Percentiles rank a stretch among this genome's conserved stretches.
These are phyloP conservation scores for Phaeotremella fagi DNA, from an alignment of 768 basidiomycete species.

Conservation along the genomic window DNA sequence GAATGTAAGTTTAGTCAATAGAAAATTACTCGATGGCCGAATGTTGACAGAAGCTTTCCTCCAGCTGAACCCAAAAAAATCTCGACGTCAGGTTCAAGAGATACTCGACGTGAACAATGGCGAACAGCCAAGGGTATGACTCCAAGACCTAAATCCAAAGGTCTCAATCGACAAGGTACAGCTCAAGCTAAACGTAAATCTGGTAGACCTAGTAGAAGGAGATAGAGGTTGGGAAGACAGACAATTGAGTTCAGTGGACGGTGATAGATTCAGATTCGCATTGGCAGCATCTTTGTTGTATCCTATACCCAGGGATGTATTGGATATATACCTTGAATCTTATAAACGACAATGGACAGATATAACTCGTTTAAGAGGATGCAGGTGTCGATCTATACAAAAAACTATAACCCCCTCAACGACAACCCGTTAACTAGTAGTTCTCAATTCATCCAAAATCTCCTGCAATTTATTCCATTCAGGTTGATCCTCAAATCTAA, in stretches of 20 bases:
- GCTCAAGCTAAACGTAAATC: conserved; percentile 24
- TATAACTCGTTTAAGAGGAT: too few species aligned
- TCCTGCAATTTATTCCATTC: conserved; percentile 70
- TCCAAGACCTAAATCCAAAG: conserved; percentile 28
- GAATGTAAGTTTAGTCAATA: conserved; percentile 2
- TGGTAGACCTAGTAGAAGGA: conserved; percentile 28
- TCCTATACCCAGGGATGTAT: too few species aligned
- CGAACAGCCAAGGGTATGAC: conserved; percentile 65
- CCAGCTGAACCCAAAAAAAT: conserved; percentile 50
- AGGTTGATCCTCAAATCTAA: conserved; percentile 75
- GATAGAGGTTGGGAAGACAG: conserved; percentile 11
- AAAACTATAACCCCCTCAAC: too few species aligned
- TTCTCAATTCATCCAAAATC: conserved; percentile 62
- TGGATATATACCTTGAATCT: not conserved
- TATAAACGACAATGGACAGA: too few species aligned
- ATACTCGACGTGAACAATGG: conserved; percentile 76
- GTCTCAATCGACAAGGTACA: conserved; percentile 30
- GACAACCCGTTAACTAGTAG: conserved; percentile 1
- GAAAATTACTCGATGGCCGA: too few species aligned
- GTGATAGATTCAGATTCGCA: too few species aligned
- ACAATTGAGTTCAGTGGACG: too few species aligned
- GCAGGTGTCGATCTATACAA: too few species aligned
- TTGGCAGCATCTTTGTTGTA: too few species aligned
- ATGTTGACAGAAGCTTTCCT: too few species aligned
- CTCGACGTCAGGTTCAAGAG: conserved; percentile 77